Evolutionary conservation across 257 asterid genomes (phyloP), one percentile per base, ranked within the genome.

Genomic region (Jasminum sambac): DNA sequence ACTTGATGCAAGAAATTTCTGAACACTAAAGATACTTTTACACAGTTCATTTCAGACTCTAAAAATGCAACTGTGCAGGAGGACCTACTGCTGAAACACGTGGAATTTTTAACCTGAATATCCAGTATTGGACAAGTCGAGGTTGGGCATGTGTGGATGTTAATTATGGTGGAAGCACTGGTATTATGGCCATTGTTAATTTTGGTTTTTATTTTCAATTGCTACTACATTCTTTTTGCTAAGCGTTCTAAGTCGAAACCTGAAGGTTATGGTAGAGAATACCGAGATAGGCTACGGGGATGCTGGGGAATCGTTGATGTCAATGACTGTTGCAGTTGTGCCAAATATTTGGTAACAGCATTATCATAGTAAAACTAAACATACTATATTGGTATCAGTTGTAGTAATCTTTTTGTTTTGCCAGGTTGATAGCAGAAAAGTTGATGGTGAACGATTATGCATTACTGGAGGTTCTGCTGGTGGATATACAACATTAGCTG

Each of bases 91-190:
- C 87, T 38, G 99, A 94, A 85, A 76, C 96, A 75, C 95, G 95
- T 74, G 96, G 96, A 58, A 79, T 81, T 77, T 86, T 94, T 70
- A 86, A 90, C 78, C 90, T 91, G 57, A 79, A 79, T 61, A 80
- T 94, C 84, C 99, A 94, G 69, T 94, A 84, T 78, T 94, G 98
- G 99, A 94, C 99, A 64, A 91, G 99, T 82, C 96, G 96, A 42
- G 99, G 99, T 74, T 94, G 98, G 99, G 99, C 98, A 65, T 82
- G 85, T 70, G 98, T 89, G 71, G 99, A 94, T 84, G 99, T 94
- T 71, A 94, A 94, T 84, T 94, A 94, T 72, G 99, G 99, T 72
- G 99, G 99, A 82, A 94, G 99, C 83, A 81, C 96, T 48, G 99
- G 99, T 30, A 30, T 30, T 94, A 88, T 34, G 57, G 48, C 11